phyloP scores from a whole-genome alignment of 2,329 filamentous ascomycete genomes.

The Diplodia corticola region DNA sequence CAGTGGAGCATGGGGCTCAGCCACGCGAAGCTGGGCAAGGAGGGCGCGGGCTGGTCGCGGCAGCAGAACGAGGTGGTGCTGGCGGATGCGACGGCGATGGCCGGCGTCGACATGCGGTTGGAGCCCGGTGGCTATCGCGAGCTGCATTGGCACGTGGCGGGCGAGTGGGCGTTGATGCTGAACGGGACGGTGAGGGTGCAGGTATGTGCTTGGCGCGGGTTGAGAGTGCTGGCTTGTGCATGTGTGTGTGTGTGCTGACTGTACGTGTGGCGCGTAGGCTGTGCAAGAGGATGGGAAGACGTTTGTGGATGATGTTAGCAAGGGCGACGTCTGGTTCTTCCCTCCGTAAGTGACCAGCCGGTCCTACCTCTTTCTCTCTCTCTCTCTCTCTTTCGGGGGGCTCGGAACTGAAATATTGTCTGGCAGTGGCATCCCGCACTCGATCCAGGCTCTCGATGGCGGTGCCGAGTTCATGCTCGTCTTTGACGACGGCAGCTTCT shows the following conservation, averaged over 20 bases:
- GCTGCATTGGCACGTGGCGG: conserved; percentile 38
- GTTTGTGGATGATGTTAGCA: conserved; percentile 26
- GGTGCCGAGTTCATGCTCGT: conserved; percentile 27
- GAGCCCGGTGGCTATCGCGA: conserved; percentile 26
- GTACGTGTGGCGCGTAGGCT: conserved; percentile 8
- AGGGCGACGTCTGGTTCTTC: conserved; percentile 28
- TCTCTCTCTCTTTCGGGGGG: too few relatives aligned
- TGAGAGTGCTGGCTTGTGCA: conserved; percentile 31
- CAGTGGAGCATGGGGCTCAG: conserved; percentile 56
- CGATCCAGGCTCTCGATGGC: conserved; percentile 25
- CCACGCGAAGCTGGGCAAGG: conserved; percentile 27
- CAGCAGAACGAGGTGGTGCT: conserved; percentile 56
- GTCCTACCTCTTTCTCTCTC: too few relatives aligned
- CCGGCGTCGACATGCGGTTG: conserved; percentile 26
- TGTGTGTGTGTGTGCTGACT: not conserved
- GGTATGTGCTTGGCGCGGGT: conserved; percentile 9
- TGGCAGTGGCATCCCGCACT: conserved; percentile 25
- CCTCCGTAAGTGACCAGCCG: conserved; percentile 20
- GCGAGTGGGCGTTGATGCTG: conserved; percentile 43
- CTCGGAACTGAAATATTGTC: not conserved
- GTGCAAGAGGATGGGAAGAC: conserved; percentile 25
- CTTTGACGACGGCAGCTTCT: conserved; percentile 27
- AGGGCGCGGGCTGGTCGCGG: conserved; percentile 55
- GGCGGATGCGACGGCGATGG: conserved; percentile 37
- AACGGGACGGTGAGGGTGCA: conserved; percentile 41